These are phyloP conservation scores for Chaetomidium leptoderma DNA, from an alignment of 495 filamentous ascomycete species.

Conservation along the genomic window DNA sequence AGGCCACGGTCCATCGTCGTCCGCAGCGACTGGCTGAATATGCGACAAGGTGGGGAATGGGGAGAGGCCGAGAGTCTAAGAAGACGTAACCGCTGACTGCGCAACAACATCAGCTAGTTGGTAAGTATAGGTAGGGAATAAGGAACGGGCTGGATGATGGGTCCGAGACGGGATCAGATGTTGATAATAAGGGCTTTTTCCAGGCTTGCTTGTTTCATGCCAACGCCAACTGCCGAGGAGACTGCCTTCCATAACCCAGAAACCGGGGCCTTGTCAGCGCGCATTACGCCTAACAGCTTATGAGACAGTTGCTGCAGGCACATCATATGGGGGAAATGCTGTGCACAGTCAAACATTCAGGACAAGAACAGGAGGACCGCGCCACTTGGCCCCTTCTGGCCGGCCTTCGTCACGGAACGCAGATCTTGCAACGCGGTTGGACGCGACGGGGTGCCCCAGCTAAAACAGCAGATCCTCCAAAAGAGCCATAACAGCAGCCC, in stretches of 20 bases:
- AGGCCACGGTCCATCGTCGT: background rate
- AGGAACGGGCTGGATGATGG: background rate
- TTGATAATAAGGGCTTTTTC: background rate
- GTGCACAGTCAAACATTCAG: background rate
- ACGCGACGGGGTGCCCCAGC: background rate
- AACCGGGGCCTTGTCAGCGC: background rate
- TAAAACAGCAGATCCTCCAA: slow-evolving; percentile 4
- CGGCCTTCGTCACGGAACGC: background rate
- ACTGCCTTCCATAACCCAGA: background rate
- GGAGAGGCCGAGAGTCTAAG: no score
- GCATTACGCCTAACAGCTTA: background rate
- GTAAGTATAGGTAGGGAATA: background rate
- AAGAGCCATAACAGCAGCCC: background rate
- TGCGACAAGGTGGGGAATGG: no score
- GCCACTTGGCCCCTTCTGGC: background rate
- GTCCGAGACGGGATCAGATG: background rate
- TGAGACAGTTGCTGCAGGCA: slow-evolving; percentile 2
- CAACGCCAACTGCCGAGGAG: background rate
- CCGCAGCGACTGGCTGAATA: no score
- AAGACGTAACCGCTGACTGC: no score
- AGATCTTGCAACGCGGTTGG: background rate
- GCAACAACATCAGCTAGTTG: no score
- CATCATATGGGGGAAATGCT: background rate
- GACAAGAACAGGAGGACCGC: background rate
- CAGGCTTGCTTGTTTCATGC: background rate